phyloP scores from a whole-genome alignment of 148 eudicot species.

The Silene conica region DNA sequence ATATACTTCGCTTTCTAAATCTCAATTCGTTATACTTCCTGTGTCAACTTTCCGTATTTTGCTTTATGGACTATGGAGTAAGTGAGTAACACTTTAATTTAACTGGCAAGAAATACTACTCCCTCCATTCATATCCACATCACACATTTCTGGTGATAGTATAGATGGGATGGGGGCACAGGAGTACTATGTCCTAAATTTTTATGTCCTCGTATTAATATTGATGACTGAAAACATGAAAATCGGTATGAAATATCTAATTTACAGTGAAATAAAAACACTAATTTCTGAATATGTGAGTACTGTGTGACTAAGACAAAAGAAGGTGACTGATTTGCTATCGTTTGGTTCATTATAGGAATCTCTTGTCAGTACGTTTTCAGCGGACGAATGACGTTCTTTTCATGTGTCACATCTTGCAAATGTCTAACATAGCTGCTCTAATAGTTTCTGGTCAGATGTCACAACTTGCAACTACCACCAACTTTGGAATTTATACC shows the following conservation, averaged over 20 bases:
- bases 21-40: too few species aligned
- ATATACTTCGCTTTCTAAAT: conserved; percentile 8
- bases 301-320: not conserved
- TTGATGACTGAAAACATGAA: not conserved
- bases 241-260: conserved; percentile 7
- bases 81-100: too few species aligned
- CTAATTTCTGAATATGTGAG: not conserved
- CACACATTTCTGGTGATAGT: too few species aligned
- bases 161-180: too few species aligned
- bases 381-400: not conserved
- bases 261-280: not conserved
- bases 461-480: conserved; percentile 12
- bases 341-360: not conserved
- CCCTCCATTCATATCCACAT: too few species aligned
- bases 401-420: not conserved
- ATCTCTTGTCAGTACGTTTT: not conserved
- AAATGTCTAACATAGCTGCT: conserved; percentile 6
- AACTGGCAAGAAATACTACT: too few species aligned
- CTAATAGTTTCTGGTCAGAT: conserved; percentile 12
- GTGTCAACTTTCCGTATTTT: too few species aligned
- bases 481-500: not conserved
- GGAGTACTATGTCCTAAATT: too few species aligned
- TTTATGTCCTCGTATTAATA: too few species aligned
- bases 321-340: not conserved
- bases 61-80: too few species aligned